Base-by-base conservation (phyloP, 2,329 filamentous ascomycete genomes). In the Periconia sp. region DNA sequence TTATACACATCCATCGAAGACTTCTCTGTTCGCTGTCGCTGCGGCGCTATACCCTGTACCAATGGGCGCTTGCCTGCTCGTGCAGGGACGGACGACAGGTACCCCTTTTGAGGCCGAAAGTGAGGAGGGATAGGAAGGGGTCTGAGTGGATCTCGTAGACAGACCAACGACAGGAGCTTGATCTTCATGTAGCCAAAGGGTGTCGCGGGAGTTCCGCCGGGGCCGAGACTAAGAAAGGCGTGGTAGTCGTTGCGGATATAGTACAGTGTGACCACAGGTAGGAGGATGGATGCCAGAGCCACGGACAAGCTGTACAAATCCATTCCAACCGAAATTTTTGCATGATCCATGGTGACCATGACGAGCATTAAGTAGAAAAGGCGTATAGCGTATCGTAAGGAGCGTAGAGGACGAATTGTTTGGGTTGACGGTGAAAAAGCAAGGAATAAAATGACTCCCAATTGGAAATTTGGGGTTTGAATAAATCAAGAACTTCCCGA, bases 161-260 rank as follows among this genome's bases (percentile, higher is more conserved):
- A 82, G 77, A 91, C 87, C 45, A 92, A 75, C 11, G 87, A 85
- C 46, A 93, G 82, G 73, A 85, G 84, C 57, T 87, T 88, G 72
- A 94, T 86, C 51, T 84, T 83, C 23, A 91, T 74, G 72, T 93
- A 95, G 59, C 90, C 91, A 6, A 74, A 59, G 41, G 89, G 82
- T 0, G 88, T 94, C 2, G 86, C 82, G 0, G 91, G 90, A 0
- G 89, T 93, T 54, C 91, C 91, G 20, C 91, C 91, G 0, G 90
- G 90, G 0, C 91, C 91, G 18, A 95, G 84, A 40, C 83, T 83
- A 58, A 93, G 77, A 74, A 91, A 94, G 69, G 87, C 88, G 49
- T 80, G 77, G 74, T 91, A 94, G 77, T 93, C 89, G 66, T 85
- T 84, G 66, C 85, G 84, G 62, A 90, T 73, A 54, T 77, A 65